These are phyloP conservation scores for Phytophthora ohioensis DNA, from an alignment of 352 stramenopile species.

Conservation along the genomic window DNA sequence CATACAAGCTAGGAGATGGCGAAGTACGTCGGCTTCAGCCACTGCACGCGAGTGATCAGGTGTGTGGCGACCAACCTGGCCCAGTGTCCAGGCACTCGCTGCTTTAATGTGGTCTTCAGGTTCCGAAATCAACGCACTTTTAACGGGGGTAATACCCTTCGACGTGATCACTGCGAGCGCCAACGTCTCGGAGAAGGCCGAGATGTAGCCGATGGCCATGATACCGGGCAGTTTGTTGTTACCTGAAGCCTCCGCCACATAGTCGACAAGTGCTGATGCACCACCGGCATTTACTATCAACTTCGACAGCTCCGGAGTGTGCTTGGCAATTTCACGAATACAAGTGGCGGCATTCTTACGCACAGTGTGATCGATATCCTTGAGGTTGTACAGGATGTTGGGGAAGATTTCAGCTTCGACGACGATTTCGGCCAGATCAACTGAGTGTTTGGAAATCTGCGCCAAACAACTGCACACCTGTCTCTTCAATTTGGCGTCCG, in stretches of 20 bases:
- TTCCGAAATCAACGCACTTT: conserved; percentile 93
- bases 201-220: conserved; percentile 97
- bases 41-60: conserved; percentile 93
- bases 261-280: conserved; percentile 94
- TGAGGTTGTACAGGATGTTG: conserved; percentile 95
- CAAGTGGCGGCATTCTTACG: conserved; percentile 96
- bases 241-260: conserved; percentile 89
- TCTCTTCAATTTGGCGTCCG: conserved; percentile 95
- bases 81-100: conserved; percentile 95
- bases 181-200: conserved; percentile 95
- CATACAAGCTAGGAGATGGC: conserved; percentile 95
- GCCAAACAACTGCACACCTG: conserved; percentile 92
- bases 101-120: conserved; percentile 97
- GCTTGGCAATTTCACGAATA: conserved; percentile 95
- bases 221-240: conserved; percentile 96
- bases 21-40: conserved; percentile 93
- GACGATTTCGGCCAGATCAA: conserved; percentile 96
- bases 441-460: conserved; percentile 96
- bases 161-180: conserved; percentile 95
- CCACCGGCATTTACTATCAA: conserved; percentile 96
- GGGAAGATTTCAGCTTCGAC: conserved; percentile 97
- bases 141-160: conserved; percentile 93
- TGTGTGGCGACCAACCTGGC: conserved; percentile 95
- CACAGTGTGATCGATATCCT: conserved; percentile 95
- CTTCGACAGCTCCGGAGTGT: conserved; percentile 96